Percentiles rank a stretch among this genome's conserved stretches.
Conservation (phyloP, 129 eudicot genomes). For the Flaveria linearis region DNA sequence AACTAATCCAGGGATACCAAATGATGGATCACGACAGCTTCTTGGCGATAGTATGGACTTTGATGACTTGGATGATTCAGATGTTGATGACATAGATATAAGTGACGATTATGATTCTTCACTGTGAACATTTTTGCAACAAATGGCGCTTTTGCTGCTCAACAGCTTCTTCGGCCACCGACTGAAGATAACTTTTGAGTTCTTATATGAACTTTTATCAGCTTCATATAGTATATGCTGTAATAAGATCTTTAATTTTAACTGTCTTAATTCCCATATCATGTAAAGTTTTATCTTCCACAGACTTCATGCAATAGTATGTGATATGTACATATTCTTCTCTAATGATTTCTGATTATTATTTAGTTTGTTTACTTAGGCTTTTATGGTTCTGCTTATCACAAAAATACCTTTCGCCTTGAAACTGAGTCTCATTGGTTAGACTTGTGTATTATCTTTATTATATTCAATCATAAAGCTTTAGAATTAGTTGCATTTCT, state of each 20-base stretch:
- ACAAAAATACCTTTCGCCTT: too few species aligned
- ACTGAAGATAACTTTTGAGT: slow-evolving; percentile 25
- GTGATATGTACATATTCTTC: slow-evolving; percentile 12
- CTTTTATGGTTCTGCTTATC: too few species aligned
- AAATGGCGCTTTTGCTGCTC: slow-evolving; percentile 7
- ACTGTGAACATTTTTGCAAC: slow-evolving; percentile 20
- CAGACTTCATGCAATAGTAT: not conserved
- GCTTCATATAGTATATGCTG: slow-evolving; percentile 4
- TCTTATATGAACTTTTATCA: slow-evolving; percentile 15
- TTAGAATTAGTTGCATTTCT: too few species aligned
- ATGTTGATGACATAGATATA: slow-evolving; percentile 54
- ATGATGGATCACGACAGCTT: slow-evolving; percentile 27
- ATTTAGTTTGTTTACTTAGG: too few species aligned
- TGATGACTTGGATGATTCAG: slow-evolving; percentile 64
- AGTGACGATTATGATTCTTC: slow-evolving; percentile 57
- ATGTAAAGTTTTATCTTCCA: not conserved
- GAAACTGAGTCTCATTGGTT: too few species aligned
- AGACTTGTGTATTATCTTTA: too few species aligned
- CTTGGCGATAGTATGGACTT: slow-evolving; percentile 64
- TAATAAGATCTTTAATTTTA: slow-evolving; percentile 30
- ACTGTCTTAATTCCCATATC: not conserved
- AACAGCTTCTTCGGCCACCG: slow-evolving; percentile 8
- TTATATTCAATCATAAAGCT: too few species aligned
- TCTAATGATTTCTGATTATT: not conserved
- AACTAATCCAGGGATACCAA: slow-evolving; percentile 36